Evolutionary conservation across 768 basidiomycete species (phyloP), one percentile per base, ranked within the genome.

Genomic region (Chiua virens): DNA sequence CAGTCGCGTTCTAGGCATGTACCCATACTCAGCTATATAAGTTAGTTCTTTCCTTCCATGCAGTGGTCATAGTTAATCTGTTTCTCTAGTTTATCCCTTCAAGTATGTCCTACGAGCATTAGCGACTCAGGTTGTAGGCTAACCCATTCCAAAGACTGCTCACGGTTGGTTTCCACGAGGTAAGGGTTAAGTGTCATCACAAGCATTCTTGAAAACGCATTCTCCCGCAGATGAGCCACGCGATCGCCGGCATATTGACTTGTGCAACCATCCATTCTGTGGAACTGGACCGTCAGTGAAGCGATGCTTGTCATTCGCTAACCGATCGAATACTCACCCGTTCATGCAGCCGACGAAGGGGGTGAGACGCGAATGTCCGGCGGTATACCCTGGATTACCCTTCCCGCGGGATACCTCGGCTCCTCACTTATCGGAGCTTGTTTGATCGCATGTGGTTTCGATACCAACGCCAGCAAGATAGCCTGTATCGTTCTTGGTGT

Each of bases 161-260:
- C 45, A 92, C 91, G 2, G 91, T 93, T 42, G 91, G 91, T 42
- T 92, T 93, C 64, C 91, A 93, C 69, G 91, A 93, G 75, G 89
- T 87, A 58, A 53, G 58, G 27, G 11, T 17, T n/a, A 18, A 15
- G 27, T 67, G 58, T 22, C 14, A 45, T 39, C 37, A 35, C 39
- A 45, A 37, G 37, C 32, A 40, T 34, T 22, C 17, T 18, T 7
- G 8, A 35, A 32, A 30, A 55, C 49, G 15, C 45, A 25, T 45
- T 48, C 51, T 44, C 43, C 42, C 32, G 7, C 39, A 91, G 89
- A 89, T 92, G 87, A 89, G 87, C 77, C 91, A 94, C 67, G 91
- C 91, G 6, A 58, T 92, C 48, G 73, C 82, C 40, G 91, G 91
- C 39, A 71, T 93, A 27, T 73, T 94, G 28, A 94, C 91, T 17